Base-by-base conservation (phyloP, 305 asterid species). In the Fraxinus nigra region DNA sequence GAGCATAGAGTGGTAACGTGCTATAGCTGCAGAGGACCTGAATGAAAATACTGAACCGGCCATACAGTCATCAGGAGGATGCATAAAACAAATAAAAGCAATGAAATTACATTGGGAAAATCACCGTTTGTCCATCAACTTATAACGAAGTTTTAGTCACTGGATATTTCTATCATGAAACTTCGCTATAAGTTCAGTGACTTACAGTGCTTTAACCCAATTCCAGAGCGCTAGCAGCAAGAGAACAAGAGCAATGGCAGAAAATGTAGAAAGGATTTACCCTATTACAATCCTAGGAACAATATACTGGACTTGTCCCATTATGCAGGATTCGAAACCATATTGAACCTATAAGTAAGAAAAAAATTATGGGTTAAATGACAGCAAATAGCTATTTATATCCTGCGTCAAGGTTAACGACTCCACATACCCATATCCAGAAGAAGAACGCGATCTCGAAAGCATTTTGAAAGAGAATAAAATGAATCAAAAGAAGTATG, bases 381-480 rank as follows among this genome's bases (percentile, higher is more conserved):
- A 75, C 2, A 3, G 74, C 10, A 24, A 83, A 75, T 67, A 67
- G 69, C 16, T 69, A 56, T 63, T 75, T n/a, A 3, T 56, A 9
- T 10, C n/a, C 74, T 70, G 14, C 3, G 13, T 11, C 14, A 67
- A 67, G 14, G 14, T 75, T 35, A 6, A 51, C 30, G 32, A 38
- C 82, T 13, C 33, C 59, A 76, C 91, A 86, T 85, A 95, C 99
- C 98, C 89, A 92, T 86, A 95, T 95, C 99, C 99, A 93, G 89
- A 95, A 95, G 97, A 95, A 95, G 82, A 92, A 95, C 34, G 98
- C 99, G 4, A 95, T 94, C 92, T 95, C 99, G 2, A 95, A 95
- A 24, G 99, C 97, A 84, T 95, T 95, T 91, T 95, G 98, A 85
- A 95, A 95, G 87, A 95, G 97, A 81, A 95, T 94, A 73, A 94